These are phyloP conservation scores for Tricholomella constricta DNA, from an alignment of 768 basidiomycete species.

Conservation along the genomic window DNA sequence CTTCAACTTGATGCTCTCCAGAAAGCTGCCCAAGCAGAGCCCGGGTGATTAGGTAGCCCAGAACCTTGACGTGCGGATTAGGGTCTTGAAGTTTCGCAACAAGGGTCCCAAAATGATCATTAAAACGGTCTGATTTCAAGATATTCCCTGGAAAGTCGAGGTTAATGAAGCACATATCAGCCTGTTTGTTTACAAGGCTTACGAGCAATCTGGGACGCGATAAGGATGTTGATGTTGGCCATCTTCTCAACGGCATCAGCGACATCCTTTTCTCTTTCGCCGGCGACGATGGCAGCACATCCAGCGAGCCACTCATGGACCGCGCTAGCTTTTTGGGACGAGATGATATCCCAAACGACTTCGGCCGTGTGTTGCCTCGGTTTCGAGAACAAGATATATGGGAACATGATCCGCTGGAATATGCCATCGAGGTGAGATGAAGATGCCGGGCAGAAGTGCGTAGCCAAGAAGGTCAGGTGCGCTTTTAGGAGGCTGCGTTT, in stretches of 20 bases:
- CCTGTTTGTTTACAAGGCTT: slow-evolving; percentile 11
- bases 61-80: slow-evolving; percentile 51
- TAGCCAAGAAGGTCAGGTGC: slow-evolving; percentile 59
- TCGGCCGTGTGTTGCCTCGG: slow-evolving; percentile 64
- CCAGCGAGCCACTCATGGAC: slow-evolving; percentile 53
- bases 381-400: slow-evolving; percentile 75
- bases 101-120: slow-evolving; percentile 47
- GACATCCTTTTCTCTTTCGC: slow-evolving; percentile 32
- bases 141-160: slow-evolving; percentile 57
- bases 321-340: slow-evolving; percentile 16
- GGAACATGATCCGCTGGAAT: slow-evolving; percentile 63
- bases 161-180: neutral
- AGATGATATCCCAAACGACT: slow-evolving; percentile 71
- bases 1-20: slow-evolving; percentile 58
- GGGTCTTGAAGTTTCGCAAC: slow-evolving; percentile 51
- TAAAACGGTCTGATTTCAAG: slow-evolving; percentile 47
- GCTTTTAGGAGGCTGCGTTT: slow-evolving; percentile 53
- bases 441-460: slow-evolving; percentile 42
- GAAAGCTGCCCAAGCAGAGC: slow-evolving; percentile 57
- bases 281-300: slow-evolving; percentile 48
- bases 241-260: slow-evolving; percentile 44
- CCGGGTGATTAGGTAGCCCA: slow-evolving; percentile 67
- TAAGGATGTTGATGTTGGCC: slow-evolving; percentile 50
- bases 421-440: slow-evolving; percentile 30
- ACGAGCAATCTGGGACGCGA: slow-evolving; percentile 73